phyloP scores from a whole-genome alignment of 768 basidiomycete species.

The Panaeolus cyanescens region DNA sequence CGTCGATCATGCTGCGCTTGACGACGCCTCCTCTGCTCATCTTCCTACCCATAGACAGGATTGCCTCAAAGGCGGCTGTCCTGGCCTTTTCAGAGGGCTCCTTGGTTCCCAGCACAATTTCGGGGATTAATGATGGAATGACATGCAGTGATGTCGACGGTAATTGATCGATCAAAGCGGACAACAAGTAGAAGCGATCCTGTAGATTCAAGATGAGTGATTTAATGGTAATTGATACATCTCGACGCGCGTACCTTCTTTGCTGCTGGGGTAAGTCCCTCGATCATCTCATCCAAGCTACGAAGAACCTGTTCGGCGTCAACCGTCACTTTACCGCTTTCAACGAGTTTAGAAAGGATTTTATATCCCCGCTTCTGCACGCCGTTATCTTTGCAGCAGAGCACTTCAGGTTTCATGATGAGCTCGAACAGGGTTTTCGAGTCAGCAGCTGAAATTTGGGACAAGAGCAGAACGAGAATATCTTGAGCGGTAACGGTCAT shows the following conservation, averaged over 20 bases:
- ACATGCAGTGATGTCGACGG: constrained; percentile 76
- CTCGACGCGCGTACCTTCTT: constrained; percentile 62
- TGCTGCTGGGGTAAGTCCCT: constrained; percentile 76
- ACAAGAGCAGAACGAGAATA: constrained; percentile 81
- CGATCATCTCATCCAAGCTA: constrained; percentile 63
- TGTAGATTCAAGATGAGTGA: constrained; percentile 27
- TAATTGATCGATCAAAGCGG: constrained; percentile 66
- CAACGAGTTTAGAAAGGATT: constrained; percentile 74
- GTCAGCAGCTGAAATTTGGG: constrained; percentile 66
- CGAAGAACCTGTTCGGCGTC: constrained; percentile 63
- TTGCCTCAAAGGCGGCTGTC: constrained; percentile 84
- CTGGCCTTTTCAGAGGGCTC: constrained; percentile 89
- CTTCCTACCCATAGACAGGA: constrained; percentile 90
- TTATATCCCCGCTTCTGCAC: constrained; percentile 97
- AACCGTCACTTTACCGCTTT: constrained; percentile 55
- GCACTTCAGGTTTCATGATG: constrained; percentile 66
- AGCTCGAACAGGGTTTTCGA: constrained; percentile 65
- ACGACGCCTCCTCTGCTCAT: constrained; percentile 89
- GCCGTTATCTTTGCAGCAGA: constrained; percentile 79
- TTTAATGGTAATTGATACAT: background rate
- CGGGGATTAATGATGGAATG: constrained; percentile 88
- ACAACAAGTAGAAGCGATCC: constrained; percentile 84
- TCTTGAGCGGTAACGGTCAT: constrained; percentile 74
- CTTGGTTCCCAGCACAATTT: constrained; percentile 94
- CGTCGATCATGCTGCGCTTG: constrained; percentile 73